Evolutionary conservation across 495 filamentous ascomycete species (phyloP), one percentile per base, ranked within the genome.

Genomic region (Ascodesmis nigricans): DNA sequence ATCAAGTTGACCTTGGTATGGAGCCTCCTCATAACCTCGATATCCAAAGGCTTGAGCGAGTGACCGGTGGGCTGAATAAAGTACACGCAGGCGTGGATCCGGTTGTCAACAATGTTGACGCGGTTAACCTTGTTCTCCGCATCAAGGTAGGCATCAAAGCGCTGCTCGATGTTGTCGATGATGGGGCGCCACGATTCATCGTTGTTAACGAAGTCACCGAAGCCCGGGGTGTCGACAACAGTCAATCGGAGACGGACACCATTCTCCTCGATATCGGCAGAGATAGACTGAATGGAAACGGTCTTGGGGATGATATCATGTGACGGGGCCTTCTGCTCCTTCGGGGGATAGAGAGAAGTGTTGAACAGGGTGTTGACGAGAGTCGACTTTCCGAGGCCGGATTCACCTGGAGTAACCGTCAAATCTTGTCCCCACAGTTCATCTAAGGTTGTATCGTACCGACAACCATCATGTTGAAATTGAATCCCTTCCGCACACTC

Each of bases 1-100:
- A 97, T 97, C 58, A 97, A 63, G 68, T 97, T 97, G 69, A 97
- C 87, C 69, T 95, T 97, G 71, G 87, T 95, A 63, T 97, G 87
- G 30, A 97, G 66, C 50, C 90, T 73, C 58, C 80, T 78, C 87
- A 97, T 97, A 43, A 97, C 87, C 63, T 97, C 87, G 43, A 95
- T 92, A 53, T 97, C 87, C 45, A 97, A 61, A 33, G 90, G 90
- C 75, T 97, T 97, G 52, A 97, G 64, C n/a, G 90, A 87, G 65
- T 97, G 87, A 33, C 87, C 87, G 25, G 87, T 97, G 36, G 87
- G 87, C 61, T 97, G 87, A 49, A 97, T 91, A 64, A 97, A 97
- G 69, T 91, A 97, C 31, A 97, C 87, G 50, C 87, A 93, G 17
- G 87, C 84, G 50, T 97, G 87, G 39, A 97, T 80, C 48, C 87